Evolutionary conservation across 257 asterid genomes (phyloP).

Genomic region (Solanum corneliomulleri): DNA sequence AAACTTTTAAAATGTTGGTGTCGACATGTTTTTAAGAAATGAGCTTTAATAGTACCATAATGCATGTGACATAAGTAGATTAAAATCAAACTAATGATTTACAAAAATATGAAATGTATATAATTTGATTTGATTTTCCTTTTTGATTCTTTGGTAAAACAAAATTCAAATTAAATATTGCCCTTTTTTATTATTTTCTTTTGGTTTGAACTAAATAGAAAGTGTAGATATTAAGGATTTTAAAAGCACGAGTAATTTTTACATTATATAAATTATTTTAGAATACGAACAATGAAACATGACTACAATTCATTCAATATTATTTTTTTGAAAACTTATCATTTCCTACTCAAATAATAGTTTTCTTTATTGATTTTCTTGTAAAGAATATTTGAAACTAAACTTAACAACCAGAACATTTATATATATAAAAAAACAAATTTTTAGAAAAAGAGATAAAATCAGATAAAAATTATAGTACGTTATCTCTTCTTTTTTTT

Average conservation of each 20-base stretch:
- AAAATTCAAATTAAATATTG: too few relatives aligned
- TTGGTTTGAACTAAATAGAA: neutral
- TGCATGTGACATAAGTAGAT: neutral
- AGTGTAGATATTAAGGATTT: too few relatives aligned
- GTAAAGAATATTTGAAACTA: neutral
- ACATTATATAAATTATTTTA: neutral
- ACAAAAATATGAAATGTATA: neutral
- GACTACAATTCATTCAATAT: neutral
- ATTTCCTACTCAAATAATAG: neutral
- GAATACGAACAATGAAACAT: neutral
- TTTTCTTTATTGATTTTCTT: too few relatives aligned
- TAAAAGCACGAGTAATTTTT: neutral
- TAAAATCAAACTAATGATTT: too few relatives aligned
- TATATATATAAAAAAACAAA: too few relatives aligned
- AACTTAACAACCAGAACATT: too few relatives aligned
- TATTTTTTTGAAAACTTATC: neutral
- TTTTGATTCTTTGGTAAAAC: too few relatives aligned
- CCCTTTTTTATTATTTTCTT: too few relatives aligned
- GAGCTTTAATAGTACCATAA: too few relatives aligned
- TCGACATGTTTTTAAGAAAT: neutral
- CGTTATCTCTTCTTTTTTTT: neutral
- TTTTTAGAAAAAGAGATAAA: neutral
- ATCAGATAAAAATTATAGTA: neutral
- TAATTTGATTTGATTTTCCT: neutral
- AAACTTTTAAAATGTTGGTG: neutral